A percentile compares a stretch with the other conserved stretches of the same genome.
phyloP scores from a whole-genome alignment of 1,139 yeast species.

The Meyerozyma smithsonii region DNA sequence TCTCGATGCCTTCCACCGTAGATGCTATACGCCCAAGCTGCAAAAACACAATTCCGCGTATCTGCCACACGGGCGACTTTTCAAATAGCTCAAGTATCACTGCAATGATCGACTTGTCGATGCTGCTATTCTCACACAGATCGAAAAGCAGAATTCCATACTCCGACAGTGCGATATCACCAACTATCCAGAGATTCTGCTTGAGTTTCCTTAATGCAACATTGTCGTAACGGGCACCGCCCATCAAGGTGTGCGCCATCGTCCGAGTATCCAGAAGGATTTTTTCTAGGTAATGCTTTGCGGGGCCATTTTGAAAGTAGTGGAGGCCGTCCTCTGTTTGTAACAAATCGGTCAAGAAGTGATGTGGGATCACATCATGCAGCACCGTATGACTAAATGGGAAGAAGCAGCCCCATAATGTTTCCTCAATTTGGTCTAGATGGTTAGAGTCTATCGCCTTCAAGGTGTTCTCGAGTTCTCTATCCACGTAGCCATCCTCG shows the following conservation, averaged over 20 bases:
- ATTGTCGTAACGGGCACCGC: neutral
- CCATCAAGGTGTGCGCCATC: neutral
- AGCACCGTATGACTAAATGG: conserved; percentile 16
- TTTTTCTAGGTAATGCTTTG: conserved; percentile 23
- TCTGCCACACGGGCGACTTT: conserved; percentile 53
- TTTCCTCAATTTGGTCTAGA: conserved; percentile 20
- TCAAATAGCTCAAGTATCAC: conserved; percentile 41
- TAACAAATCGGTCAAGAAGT: conserved; percentile 76
- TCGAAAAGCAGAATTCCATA: conserved; percentile 67
- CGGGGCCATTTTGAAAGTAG: conserved; percentile 25
- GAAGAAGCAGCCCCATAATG: conserved; percentile 19
- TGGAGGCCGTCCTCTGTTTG: conserved; percentile 76
- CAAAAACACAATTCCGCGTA: conserved; percentile 74
- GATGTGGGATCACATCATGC: conserved; percentile 44
- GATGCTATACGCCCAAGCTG: conserved; percentile 71
- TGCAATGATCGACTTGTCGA: conserved; percentile 51
- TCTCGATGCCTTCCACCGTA: conserved; percentile 77
- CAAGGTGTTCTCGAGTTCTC: conserved; percentile 28
- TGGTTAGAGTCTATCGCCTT: conserved; percentile 19
- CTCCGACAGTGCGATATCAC: conserved; percentile 69
- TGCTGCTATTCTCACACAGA: conserved; percentile 38
- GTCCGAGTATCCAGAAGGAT: conserved; percentile 11
- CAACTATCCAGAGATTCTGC: conserved; percentile 84
- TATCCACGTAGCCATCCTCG: conserved; percentile 28
- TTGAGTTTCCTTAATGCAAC: conserved; percentile 37